Percentiles rank a stretch among this genome's conserved stretches.
These are phyloP conservation scores for Barnettozyma vustinii DNA, from an alignment of 805 yeast species.

Conservation along the genomic window DNA sequence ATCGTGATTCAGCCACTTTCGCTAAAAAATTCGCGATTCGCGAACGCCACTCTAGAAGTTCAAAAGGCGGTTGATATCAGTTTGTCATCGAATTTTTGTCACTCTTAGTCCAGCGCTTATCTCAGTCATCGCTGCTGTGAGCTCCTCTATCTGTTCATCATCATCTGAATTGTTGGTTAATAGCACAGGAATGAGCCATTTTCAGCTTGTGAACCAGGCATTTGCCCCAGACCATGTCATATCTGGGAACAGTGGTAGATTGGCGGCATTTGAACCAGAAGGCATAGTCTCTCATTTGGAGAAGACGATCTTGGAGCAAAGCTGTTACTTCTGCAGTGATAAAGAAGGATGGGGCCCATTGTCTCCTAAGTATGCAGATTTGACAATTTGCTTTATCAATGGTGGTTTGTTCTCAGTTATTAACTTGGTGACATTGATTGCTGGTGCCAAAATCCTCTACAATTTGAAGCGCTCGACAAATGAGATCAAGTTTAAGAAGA, in stretches of 20 bases:
- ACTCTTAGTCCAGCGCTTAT: background rate
- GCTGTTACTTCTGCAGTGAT: constrained; percentile 20
- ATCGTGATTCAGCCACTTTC: background rate
- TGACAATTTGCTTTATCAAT: constrained; percentile 56
- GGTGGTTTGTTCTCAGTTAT: constrained; percentile 41
- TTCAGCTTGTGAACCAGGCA: constrained; percentile 1
- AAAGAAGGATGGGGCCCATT: constrained; percentile 40
- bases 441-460: constrained; percentile 37
- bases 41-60: background rate
- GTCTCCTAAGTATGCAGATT: constrained; percentile 41
- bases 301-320: background rate
- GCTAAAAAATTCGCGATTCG: background rate
- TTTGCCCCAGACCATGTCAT: background rate
- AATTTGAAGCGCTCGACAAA: constrained; percentile 18
- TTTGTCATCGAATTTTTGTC: background rate
- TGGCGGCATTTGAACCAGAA: background rate
- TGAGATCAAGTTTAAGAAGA: constrained; percentile 31
- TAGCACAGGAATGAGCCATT: background rate
- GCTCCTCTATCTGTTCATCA: background rate
- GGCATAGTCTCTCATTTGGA: background rate
- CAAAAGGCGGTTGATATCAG: background rate
- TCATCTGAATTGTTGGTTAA: background rate
- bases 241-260: background rate
- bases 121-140: background rate
- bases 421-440: constrained; percentile 37